Conservation (phyloP, 306 rosid genomes). For the Castanopsis chinensis region DNA sequence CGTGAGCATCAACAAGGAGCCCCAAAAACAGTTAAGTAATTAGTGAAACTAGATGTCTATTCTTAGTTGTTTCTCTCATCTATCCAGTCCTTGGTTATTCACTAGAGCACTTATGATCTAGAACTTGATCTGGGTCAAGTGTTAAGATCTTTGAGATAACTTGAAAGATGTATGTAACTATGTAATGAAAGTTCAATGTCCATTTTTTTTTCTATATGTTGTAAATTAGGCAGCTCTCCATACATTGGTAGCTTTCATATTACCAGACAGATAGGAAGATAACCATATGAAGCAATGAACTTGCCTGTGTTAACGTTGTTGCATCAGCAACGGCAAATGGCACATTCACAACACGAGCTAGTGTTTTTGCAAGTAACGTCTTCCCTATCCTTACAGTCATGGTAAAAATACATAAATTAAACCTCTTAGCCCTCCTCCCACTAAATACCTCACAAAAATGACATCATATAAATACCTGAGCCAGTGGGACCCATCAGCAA, state of each 20-base stretch:
- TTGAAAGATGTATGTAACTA: no score
- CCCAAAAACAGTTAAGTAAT: no score
- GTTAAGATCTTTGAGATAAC: neutral
- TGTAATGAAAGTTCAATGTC: neutral
- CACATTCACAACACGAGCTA: conserved; percentile 66
- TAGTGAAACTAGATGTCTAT: no score
- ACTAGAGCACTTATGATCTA: no score
- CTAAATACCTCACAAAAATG: neutral
- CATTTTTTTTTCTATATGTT: neutral
- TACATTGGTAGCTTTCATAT: neutral
- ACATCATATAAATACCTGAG: conserved; percentile 39
- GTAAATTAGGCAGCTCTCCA: neutral
- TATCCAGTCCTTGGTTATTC: no score
- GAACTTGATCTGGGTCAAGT: no score
- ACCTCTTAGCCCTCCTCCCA: neutral
- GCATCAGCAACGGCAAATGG: conserved; percentile 76
- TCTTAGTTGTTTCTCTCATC: no score
- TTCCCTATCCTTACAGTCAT: conserved; percentile 51
- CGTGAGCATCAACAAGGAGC: no score
- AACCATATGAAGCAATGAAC: conserved; percentile 12
- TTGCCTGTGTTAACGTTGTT: conserved; percentile 73
- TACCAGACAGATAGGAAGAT: neutral
- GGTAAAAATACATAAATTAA: conserved; percentile 12
- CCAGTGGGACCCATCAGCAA: conserved; percentile 75
- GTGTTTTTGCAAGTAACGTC: conserved; percentile 78